Evolutionary conservation across 2,329 filamentous ascomycete species (phyloP).

Genomic region (Colletotrichum gloeosporioides): DNA sequence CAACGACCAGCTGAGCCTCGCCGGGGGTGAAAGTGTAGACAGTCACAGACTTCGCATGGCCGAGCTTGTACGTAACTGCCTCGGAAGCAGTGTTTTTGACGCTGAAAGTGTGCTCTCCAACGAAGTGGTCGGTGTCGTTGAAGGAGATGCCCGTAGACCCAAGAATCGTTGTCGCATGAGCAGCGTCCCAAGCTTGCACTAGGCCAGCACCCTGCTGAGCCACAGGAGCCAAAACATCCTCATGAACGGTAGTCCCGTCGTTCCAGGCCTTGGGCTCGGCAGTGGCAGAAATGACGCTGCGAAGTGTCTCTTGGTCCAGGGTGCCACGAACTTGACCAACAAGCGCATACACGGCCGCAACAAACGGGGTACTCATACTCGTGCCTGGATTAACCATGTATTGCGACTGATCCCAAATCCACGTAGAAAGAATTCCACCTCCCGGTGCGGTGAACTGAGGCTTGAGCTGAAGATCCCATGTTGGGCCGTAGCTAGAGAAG

Average conservation of each 20-base stretch:
- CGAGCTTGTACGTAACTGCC: constrained; percentile 41
- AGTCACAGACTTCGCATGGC: constrained; percentile 38
- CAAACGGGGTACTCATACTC: constrained; percentile 58
- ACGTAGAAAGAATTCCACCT: constrained; percentile 57
- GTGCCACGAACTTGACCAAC: constrained; percentile 33
- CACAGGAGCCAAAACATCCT: constrained; percentile 34
- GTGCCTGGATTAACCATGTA: constrained; percentile 59
- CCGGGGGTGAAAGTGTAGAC: constrained; percentile 38
- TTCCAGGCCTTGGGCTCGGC: constrained; percentile 34
- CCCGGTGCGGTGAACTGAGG: constrained; percentile 54
- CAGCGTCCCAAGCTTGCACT: constrained; percentile 45
- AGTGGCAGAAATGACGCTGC: constrained; percentile 32
- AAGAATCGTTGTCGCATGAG: constrained; percentile 40
- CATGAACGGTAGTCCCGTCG: constrained; percentile 25
- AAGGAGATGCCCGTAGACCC: constrained; percentile 43
- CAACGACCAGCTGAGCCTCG: neutral
- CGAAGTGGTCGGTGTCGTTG: constrained; percentile 49
- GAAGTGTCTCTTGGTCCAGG: constrained; percentile 27
- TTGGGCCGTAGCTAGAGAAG: constrained; percentile 51
- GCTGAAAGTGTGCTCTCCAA: constrained; percentile 36
- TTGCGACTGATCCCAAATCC: constrained; percentile 40
- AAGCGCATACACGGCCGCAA: constrained; percentile 44
- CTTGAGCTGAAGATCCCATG: constrained; percentile 51
- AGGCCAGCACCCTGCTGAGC: constrained; percentile 48
- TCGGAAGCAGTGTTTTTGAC: constrained; percentile 43